phyloP scores from a whole-genome alignment of 1,284 basidiomycete species.

The Sporisorium scitamineum region DNA sequence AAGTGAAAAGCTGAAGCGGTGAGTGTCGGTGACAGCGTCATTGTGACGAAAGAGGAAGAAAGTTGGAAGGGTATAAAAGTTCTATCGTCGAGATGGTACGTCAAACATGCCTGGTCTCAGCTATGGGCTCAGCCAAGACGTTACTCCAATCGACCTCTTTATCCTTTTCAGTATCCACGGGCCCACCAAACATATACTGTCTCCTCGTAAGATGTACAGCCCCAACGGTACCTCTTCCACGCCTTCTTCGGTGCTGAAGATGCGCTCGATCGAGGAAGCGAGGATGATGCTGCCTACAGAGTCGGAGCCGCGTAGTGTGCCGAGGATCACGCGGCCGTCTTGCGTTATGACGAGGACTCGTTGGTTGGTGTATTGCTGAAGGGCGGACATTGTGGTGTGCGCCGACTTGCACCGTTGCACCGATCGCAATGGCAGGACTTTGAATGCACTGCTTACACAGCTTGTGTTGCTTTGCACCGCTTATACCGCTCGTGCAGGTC shows the following conservation, averaged over 20 bases:
- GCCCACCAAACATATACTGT: conserved; percentile 92
- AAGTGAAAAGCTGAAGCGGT: background rate
- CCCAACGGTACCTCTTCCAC: conserved; percentile 96
- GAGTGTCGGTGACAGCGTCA: background rate
- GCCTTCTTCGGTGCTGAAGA: conserved; percentile 77
- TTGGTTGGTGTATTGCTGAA: conserved; percentile 62
- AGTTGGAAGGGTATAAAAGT: background rate
- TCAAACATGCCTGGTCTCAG: conserved; percentile 65
- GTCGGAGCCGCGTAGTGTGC: conserved; percentile 62
- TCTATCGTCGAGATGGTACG: background rate
- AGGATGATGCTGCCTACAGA: conserved; percentile 63
- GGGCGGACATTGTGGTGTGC: conserved; percentile 33
- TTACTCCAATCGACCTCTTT: conserved; percentile 80
- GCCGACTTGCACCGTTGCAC: background rate
- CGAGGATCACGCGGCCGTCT: conserved; percentile 83
- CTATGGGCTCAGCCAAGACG: conserved; percentile 88
- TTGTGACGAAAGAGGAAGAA: background rate
- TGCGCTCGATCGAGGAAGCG: conserved; percentile 59
- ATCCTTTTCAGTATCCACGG: conserved; percentile 88
- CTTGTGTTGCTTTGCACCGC: background rate
- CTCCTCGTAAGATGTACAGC: conserved; percentile 94
- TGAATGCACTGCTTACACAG: too few relatives aligned
- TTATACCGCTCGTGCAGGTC: too few relatives aligned
- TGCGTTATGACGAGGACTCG: conserved; percentile 88
- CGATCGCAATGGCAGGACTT: too few relatives aligned